A percentile compares a stretch with the other conserved stretches of the same genome.
These are phyloP conservation scores for Rutstroemia sp. DNA, from an alignment of 2,329 filamentous ascomycete species.

Conservation along the genomic window DNA sequence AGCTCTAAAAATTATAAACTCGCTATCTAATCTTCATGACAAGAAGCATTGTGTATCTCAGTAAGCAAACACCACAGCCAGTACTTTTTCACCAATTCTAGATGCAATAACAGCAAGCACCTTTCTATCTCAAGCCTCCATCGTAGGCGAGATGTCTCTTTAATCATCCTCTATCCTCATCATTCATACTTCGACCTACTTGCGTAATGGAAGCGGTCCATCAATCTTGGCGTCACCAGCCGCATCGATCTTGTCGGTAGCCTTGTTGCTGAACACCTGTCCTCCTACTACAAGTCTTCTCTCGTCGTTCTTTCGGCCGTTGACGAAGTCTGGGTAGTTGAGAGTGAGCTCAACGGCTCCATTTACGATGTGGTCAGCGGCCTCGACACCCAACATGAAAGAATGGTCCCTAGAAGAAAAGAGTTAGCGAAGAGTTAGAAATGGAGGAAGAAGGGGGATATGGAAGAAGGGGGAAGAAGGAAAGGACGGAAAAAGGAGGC, in stretches of 20 bases:
- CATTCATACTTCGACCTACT: not conserved
- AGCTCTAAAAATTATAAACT: constrained; percentile 4
- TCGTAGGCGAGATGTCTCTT: not conserved
- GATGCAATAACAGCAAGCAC: not conserved
- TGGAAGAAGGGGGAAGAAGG: not conserved
- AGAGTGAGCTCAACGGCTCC: constrained; percentile 68
- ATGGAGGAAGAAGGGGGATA: too few species aligned
- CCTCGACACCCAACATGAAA: constrained; percentile 73
- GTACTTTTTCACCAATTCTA: not conserved
- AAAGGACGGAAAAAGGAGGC: not conserved
- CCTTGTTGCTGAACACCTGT: constrained; percentile 28
- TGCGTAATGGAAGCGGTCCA: too few species aligned
- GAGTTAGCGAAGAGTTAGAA: not conserved
- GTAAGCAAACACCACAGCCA: not conserved
- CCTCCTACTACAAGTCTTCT: constrained; percentile 31
- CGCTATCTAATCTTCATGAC: not conserved
- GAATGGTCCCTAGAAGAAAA: constrained; percentile 55
- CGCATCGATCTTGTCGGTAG: constrained; percentile 10
- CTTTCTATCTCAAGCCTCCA: not conserved
- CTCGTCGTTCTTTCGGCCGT: constrained; percentile 37
- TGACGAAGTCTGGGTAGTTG: constrained; percentile 74
- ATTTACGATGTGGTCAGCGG: constrained; percentile 65
- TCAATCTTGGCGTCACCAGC: too few species aligned
- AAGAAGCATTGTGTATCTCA: constrained; percentile 8
- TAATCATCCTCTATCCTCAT: not conserved